Percentiles rank a stretch among this genome's conserved stretches.
Evolutionary conservation across 176 grass and related monocot genomes (phyloP).

Genomic region (Pontederia paniculata): DNA sequence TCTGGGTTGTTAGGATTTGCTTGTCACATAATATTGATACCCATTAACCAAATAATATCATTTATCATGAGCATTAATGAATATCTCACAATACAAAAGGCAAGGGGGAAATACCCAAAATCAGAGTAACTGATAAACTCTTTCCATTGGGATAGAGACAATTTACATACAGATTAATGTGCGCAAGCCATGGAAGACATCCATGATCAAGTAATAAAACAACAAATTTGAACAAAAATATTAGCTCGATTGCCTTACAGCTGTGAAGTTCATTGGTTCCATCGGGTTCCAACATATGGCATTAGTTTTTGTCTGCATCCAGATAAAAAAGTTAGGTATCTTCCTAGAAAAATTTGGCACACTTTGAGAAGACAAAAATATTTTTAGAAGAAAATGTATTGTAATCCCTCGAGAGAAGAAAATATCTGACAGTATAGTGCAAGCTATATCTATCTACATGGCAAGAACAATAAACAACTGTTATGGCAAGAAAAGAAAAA

Average conservation of each 20-base stretch:
- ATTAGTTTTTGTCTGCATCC: constrained; percentile 81
- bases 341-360: not conserved
- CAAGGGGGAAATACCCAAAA: no score
- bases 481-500: not conserved
- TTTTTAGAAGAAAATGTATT: not conserved
- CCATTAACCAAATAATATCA: no score
- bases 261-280: constrained; percentile 98
- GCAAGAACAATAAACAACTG: no score
- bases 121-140: no score
- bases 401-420: not conserved
- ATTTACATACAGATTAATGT: no score
- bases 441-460: no score
- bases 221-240: not conserved
- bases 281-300: constrained; percentile 90
- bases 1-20: no score
- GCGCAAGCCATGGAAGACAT: no score
- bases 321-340: constrained; percentile 13
- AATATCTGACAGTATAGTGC: not conserved
- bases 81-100: no score
- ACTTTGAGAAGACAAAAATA: not conserved
- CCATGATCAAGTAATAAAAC: not conserved
- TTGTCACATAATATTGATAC: no score
- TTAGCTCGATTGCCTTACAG: constrained; percentile 38
- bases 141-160: no score
- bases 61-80: no score